Evolutionary conservation across 257 asterid species (phyloP).

Genomic region (Echium plantagineum): DNA sequence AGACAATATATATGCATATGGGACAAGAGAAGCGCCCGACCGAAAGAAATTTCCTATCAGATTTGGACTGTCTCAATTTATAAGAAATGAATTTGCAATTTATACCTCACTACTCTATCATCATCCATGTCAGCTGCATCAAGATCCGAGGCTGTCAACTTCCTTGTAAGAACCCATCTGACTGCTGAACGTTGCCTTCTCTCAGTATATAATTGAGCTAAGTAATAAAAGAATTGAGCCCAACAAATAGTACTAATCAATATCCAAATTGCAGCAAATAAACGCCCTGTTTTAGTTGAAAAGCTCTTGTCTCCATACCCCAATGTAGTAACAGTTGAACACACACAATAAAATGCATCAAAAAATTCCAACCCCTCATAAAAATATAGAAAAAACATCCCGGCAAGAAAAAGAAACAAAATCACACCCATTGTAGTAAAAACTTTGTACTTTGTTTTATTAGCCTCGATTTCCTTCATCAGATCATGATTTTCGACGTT

Average conservation of each 20-base stretch:
- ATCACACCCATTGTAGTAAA: conserved; percentile 26
- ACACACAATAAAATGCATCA: conserved; percentile 72
- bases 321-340: conserved; percentile 61
- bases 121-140: conserved; percentile 82
- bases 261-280: conserved; percentile 77
- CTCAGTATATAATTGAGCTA: conserved; percentile 62
- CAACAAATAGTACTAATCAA: conserved; percentile 56
- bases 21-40: too few relatives aligned
- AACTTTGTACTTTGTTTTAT: conserved; percentile 42
- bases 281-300: conserved; percentile 50
- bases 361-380: conserved; percentile 43
- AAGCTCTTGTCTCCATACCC: conserved; percentile 91
- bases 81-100: too few relatives aligned
- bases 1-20: too few relatives aligned
- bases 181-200: conserved; percentile 39
- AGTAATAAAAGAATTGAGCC: conserved; percentile 56
- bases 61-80: too few relatives aligned
- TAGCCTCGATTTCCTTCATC: conserved; percentile 38
- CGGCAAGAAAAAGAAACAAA: conserved; percentile 26
- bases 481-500: conserved; percentile 36
- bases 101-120: conserved; percentile 54
- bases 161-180: conserved; percentile 49
- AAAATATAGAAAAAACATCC: conserved; percentile 33
- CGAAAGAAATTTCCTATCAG: too few relatives aligned
- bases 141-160: conserved; percentile 52